Base-by-base conservation (phyloP, 2,329 filamentous ascomycete species). In the Trichoderma arundinaceum region DNA sequence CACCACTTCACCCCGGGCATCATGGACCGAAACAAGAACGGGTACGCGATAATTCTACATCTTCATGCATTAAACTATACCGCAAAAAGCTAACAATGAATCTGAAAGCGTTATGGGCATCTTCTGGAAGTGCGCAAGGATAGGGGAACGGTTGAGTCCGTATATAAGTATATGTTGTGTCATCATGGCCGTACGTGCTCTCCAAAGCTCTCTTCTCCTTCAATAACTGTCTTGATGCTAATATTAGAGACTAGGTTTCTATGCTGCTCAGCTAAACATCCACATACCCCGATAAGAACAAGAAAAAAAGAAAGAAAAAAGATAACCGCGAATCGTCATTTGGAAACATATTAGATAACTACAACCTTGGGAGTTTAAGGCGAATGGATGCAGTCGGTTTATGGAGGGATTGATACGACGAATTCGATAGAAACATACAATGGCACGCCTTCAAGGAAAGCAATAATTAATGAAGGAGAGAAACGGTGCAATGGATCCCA, bases 141-240 rank as follows among this genome's bases (percentile, higher is more conserved):
- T 99, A 76, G 95, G 95, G 43, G 95, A 99, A 82, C 83, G 95
- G 69, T 77, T 99, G 71, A 97, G 93, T 77, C 95, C 95, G 48
- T 98, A 98, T 78, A 92, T 99, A 73, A 96, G 92, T 81, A 82
- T 98, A 76, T 96, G 92, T 77, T 98, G 94, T 77, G 84, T 97
- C 38, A 79, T 92, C 72, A 98, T 99, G 94, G 95, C 95, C 70
- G 95, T 97, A 78, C 67, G 84, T 77, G 33, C 9, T 17, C 10
- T 35, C 10, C 9, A 0, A 7, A 13, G 3, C 3, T 5, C 22
- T 44, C 38, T 32, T 13, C 38, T 54, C 7, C 9, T 35, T 68
- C 44, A 13, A 22, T 43, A 3, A 3, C 32, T 17, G 4, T 7
- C n/a, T 7, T 6, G 8, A 17, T 64, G 17, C 60, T 66, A n/a